phyloP scores from a whole-genome alignment of 1,284 basidiomycete species.

The Trichosporon faecale region DNA sequence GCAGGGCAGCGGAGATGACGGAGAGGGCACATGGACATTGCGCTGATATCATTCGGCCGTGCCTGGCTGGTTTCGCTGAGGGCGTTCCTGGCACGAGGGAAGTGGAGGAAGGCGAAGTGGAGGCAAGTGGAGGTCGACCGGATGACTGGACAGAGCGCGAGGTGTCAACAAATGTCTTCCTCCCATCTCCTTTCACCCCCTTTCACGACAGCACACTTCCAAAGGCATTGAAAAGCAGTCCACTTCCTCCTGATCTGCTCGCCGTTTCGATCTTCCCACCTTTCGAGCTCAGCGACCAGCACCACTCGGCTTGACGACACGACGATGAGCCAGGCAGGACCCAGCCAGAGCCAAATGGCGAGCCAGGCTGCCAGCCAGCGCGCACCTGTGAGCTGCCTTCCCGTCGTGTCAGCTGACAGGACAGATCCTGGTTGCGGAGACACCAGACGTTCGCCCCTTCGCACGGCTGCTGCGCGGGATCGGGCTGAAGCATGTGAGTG shows the following conservation, averaged over 20 bases:
- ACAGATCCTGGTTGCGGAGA: conserved; percentile 71
- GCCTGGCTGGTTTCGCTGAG: not conserved
- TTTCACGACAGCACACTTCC: no score
- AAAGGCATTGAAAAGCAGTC: no score
- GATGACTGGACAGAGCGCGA: not conserved
- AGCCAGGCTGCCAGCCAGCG: not conserved
- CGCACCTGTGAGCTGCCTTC: not conserved
- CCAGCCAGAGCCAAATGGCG: not conserved
- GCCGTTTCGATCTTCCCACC: no score
- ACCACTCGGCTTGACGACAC: no score
- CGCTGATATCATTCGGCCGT: not conserved
- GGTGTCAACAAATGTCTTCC: not conserved
- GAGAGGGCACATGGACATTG: not conserved
- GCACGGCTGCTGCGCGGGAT: conserved; percentile 71
- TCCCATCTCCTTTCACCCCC: not conserved
- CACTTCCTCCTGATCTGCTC: no score
- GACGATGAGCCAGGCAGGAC: not conserved
- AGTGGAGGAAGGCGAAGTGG: not conserved
- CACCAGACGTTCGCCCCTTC: conserved; percentile 74
- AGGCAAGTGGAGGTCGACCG: not conserved
- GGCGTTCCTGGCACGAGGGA: not conserved
- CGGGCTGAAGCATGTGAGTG: conserved; percentile 65
- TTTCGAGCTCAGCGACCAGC: no score
- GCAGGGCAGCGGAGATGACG: not conserved
- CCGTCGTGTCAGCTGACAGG: conserved; percentile 36